Conservation (phyloP, 495 filamentous ascomycete genomes). For the Annulohypoxylon nitens region DNA sequence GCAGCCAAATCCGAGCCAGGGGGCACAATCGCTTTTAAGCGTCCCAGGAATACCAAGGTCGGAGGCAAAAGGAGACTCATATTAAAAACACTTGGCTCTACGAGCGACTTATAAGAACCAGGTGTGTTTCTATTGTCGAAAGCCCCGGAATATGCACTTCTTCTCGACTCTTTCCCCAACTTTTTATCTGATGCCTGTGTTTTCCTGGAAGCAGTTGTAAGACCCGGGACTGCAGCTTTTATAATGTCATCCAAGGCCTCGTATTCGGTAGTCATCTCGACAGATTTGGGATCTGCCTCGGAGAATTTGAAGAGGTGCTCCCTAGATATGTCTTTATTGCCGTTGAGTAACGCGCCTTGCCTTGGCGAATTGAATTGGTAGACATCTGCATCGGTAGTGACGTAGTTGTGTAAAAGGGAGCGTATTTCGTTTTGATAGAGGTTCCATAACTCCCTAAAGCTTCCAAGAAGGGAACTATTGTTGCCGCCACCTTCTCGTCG, state of each 20-base stretch:
- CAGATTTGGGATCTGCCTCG: constrained; percentile 81
- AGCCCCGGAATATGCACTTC: constrained; percentile 64
- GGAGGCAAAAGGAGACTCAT: constrained; percentile 94
- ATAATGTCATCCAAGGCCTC: constrained; percentile 93
- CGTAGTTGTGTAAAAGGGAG: constrained; percentile 93
- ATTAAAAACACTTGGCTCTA: constrained; percentile 97
- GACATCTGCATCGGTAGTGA: constrained; percentile 89
- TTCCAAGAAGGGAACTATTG: constrained; percentile 72
- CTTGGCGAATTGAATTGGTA: constrained; percentile 65
- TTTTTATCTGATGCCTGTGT: constrained; percentile 63
- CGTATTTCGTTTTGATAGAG: constrained; percentile 81
- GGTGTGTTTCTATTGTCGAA: constrained; percentile 73
- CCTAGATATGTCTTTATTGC: constrained; percentile 70
- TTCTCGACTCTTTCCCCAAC: constrained; percentile 55
- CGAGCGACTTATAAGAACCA: constrained; percentile 75
- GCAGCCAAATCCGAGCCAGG: constrained; percentile 84
- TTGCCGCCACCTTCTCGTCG: constrained; percentile 77
- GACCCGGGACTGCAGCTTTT: constrained; percentile 87
- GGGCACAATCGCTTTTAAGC: constrained; percentile 92
- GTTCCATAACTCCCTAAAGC: constrained; percentile 96
- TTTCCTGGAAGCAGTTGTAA: constrained; percentile 83
- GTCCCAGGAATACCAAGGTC: constrained; percentile 91
- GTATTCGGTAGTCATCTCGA: constrained; percentile 82
- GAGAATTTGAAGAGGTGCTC: constrained; percentile 93
- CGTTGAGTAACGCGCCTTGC: constrained; percentile 57